Evolutionary conservation across 2,329 filamentous ascomycete genomes (phyloP).

Genomic region (Myriangium duriaei): DNA sequence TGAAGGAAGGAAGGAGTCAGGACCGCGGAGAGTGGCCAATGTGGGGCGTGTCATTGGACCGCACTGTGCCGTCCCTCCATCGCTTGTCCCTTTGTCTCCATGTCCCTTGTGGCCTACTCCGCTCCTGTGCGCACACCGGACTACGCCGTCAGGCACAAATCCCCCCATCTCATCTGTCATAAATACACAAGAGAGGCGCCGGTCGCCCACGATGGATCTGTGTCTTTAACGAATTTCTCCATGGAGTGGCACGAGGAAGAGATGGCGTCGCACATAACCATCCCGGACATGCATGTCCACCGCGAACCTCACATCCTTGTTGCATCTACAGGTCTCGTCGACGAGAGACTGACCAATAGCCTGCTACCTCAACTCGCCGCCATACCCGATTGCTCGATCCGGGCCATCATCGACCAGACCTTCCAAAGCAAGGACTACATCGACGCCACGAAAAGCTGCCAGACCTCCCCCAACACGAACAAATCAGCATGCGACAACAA

Average conservation of each 20-base stretch:
- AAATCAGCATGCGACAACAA: slow-evolving; percentile 14
- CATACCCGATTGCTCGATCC: slow-evolving; percentile 22
- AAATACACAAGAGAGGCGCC: too few species aligned
- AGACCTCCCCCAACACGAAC: slow-evolving; percentile 20
- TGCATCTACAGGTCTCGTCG: slow-evolving; percentile 23
- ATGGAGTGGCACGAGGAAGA: background rate
- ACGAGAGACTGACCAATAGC: slow-evolving; percentile 19
- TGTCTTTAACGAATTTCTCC: too few species aligned
- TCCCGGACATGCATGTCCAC: slow-evolving; percentile 7
- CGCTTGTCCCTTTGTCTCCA: too few species aligned
- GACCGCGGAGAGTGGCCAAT: too few species aligned
- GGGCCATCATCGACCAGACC: slow-evolving; percentile 22
- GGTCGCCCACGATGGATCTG: too few species aligned
- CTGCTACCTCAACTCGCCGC: slow-evolving; percentile 21
- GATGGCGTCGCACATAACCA: slow-evolving; percentile 6
- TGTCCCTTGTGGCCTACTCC: too few species aligned
- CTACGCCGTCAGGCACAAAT: too few species aligned
- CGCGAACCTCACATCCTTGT: slow-evolving; percentile 23
- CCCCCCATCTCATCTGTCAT: too few species aligned
- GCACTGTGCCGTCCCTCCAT: too few species aligned
- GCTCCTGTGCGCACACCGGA: too few species aligned
- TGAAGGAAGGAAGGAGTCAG: too few species aligned
- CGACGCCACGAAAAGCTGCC: slow-evolving; percentile 20
- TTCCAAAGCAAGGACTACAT: slow-evolving; percentile 23
- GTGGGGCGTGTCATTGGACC: too few species aligned